Conservation (phyloP, 2,329 filamentous ascomycete genomes). For the Plenodomus tracheiphilus region DNA sequence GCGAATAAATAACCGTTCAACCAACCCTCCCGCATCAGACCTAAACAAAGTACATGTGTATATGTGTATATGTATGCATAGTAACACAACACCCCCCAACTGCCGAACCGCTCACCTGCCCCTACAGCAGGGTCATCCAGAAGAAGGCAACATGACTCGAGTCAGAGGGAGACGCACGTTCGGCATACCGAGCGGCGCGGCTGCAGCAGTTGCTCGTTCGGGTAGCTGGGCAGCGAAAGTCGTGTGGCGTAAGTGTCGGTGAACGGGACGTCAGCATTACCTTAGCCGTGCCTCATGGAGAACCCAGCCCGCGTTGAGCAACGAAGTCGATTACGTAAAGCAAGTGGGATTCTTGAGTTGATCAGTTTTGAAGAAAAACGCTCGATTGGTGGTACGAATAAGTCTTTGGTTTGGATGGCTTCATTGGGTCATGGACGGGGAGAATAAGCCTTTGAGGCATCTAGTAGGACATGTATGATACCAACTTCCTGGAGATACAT, state of each 20-base stretch:
- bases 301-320: neutral
- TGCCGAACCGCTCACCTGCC: conserved; percentile 18
- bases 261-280: conserved; percentile 4
- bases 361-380: too few species aligned
- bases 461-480: too few species aligned
- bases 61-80: neutral
- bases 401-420: too few species aligned
- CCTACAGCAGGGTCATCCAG: conserved; percentile 12
- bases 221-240: conserved; percentile 3
- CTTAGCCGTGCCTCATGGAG: neutral
- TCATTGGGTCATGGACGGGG: too few species aligned
- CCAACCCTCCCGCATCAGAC: too few species aligned
- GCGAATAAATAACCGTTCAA: too few species aligned
- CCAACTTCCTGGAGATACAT: too few species aligned
- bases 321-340: too few species aligned
- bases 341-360: too few species aligned
- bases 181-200: conserved; percentile 25
- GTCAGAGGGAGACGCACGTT: conserved; percentile 5
- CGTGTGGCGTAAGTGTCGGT: conserved; percentile 26
- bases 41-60: too few species aligned
- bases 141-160: neutral
- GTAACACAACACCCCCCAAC: conserved; percentile 6
- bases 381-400: too few species aligned
- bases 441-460: too few species aligned
- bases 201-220: conserved; percentile 3